Base-by-base conservation (phyloP, 371 early-diverging fungal genomes). In the Rhizopus stolonifer region DNA sequence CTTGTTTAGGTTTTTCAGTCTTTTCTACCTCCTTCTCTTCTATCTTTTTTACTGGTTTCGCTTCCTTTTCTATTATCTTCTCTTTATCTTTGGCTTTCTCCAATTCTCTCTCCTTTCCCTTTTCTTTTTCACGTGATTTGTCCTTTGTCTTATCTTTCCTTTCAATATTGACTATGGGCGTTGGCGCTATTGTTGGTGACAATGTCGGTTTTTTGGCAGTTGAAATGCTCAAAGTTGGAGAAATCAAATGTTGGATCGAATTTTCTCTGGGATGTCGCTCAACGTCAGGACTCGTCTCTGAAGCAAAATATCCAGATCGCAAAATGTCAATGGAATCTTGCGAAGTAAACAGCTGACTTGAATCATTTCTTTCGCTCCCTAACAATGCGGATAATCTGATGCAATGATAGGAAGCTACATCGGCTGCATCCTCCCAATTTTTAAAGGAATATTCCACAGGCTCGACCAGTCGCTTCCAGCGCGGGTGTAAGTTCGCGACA, bases 401-500 rank as follows among this genome's bases (percentile, higher is more conserved):
- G 13, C 63, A 57, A 48, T 70, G 70, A 19, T 56, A 45, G 8
- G 48, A 38, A 6, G 66, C 66, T 17, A 45, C 36, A 7, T 45
- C 31, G 4, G 66, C 66, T 26, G 64, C 66, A 7, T 70, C 66
- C 36, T 49, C 15, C 66, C 66, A 62, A 19, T 15, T 39, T 0
- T 29, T 25, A 18, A 52, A 59, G 0, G 47, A 39, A 4, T 43
- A 40, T 21, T 66, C 70, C 21, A 57, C 13, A 2, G 63, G 70
- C 36, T 70, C 70, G 0, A 70, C 59, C 5, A 64, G 25, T 4
- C 67, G 64, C 18, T 63, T 64, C 61, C 66, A 70, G 10, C 70
- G 61, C 2, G 66, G 59, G 45, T 61, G 66, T 14, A 70, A 46
- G 34, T 70, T 54, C 53, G 61, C 60, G 0, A 64, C 49, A 36